Base-by-base conservation (phyloP, 2,329 filamentous ascomycete genomes). In the Samsoniella hepiali region DNA sequence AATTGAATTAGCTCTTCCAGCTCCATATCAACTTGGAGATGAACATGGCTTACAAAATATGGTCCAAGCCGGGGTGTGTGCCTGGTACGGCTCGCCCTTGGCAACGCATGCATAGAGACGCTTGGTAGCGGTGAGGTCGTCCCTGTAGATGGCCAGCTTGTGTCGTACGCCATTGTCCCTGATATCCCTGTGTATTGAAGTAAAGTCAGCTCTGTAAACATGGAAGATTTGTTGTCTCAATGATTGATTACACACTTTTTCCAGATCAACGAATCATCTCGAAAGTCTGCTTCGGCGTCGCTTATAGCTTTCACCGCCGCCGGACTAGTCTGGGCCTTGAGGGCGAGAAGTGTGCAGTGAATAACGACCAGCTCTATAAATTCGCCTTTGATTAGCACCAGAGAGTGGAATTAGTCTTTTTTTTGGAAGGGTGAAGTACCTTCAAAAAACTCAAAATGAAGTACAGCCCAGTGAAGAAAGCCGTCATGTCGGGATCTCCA, bases 91-190 rank as follows among this genome's bases (percentile, higher is more conserved):
- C 36, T 62, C 32, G 13, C 53, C 58, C 3, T 49, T 9, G 11
- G 58, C 63, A 15, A 53, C 40, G n/a, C 29, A 56, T 6, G 58
- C 53, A 29, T 58, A 60, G 11, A 65, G 59, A 1, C 63, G 63
- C 42, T 51, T 65, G 5, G 53, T 55, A n/a, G 47, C 53, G 2
- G 63, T 62, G 22, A 62, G 22, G 17, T 54, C 9, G 47, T 65
- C 63, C 13, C 50, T 27, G 38, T 62, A 65, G 40, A 65, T 57
- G n/a, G 32, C 22, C 13, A 65, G 40, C n/a, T 62, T 65, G 58
- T 65, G 63, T 10, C 38, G 45, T 17, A 58, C 31, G 32, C 63
- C 58, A 42, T 29, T 15, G 5, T 62, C 63, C 40, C n/a, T 51
- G 17, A 65, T 65, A n/a, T 49, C 34, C 29, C 54, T 62, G 5